Conservation (phyloP, 164 flowering plant species). For the Tetracentron sinense region DNA sequence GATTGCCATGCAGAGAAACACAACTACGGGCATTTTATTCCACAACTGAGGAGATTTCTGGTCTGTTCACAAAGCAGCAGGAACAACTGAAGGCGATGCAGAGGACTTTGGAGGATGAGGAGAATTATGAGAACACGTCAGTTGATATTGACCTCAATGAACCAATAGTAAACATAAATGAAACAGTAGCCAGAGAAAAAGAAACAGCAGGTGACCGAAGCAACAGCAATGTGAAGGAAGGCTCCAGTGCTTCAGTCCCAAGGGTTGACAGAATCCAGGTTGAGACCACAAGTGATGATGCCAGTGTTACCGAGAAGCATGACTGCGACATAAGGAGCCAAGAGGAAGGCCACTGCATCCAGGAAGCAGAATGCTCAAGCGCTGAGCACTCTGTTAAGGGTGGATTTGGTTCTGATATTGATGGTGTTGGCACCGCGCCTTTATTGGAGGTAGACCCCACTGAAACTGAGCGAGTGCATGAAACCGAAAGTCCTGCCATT, state of each 20-base stretch:
- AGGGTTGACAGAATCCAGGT: slow-evolving; percentile 30
- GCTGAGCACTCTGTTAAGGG: slow-evolving; percentile 42
- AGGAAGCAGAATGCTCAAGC: slow-evolving; percentile 72
- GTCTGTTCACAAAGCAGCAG: slow-evolving; percentile 80
- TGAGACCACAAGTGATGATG: slow-evolving; percentile 63
- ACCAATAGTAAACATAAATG: slow-evolving; percentile 17
- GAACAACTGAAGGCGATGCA: slow-evolving; percentile 95
- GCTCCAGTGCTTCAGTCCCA: slow-evolving; percentile 46
- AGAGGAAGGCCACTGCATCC: slow-evolving; percentile 55
- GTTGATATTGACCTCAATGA: slow-evolving; percentile 48
- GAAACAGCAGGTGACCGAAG: too few relatives aligned
- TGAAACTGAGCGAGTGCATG: slow-evolving; percentile 65
- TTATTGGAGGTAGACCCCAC: slow-evolving; percentile 40
- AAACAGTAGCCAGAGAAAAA: slow-evolving; percentile 20
- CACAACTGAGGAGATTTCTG: slow-evolving; percentile 88
- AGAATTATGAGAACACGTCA: slow-evolving; percentile 68
- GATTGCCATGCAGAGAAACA: slow-evolving; percentile 75
- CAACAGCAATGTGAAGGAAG: slow-evolving; percentile 42
- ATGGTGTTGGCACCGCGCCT: slow-evolving; percentile 58
- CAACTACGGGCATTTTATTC: slow-evolving; percentile 96
- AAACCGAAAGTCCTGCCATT: slow-evolving; percentile 58
- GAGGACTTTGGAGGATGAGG: slow-evolving; percentile 92
- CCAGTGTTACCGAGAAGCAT: slow-evolving; percentile 77
- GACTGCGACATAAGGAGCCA: slow-evolving; percentile 61
- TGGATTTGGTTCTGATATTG: slow-evolving; percentile 84